Base-by-base conservation (phyloP, 2,329 filamentous ascomycete genomes). In the Scedosporium apiospermum region DNA sequence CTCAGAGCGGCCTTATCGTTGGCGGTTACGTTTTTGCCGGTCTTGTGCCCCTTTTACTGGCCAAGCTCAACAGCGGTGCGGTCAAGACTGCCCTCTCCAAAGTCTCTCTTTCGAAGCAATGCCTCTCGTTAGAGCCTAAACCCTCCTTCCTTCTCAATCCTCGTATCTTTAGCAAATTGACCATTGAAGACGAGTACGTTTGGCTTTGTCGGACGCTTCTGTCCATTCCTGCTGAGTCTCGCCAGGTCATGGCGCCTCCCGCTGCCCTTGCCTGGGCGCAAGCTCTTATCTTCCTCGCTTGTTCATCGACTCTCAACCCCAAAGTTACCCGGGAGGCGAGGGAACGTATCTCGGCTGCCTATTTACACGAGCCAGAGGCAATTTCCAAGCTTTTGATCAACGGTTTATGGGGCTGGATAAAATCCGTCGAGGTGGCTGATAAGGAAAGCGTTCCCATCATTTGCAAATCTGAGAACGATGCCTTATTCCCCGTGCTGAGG, bases 111-210 rank as follows among this genome's bases (percentile, higher is more conserved):
- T 73, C 82, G 26, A 83, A 86, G 59, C 86, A 91, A 68, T 85
- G 85, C 10, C 79, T 96, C 64, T 80, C 81, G 1, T 73, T 87
- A 44, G 86, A 88, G n/a, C 87, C 90, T 0, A 96, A 96, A 72
- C 87, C 90, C 14, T 96, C 93, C 0, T 95, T 96, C 72, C 78
- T 98, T 21, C 80, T 98, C 5, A 96, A 90, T 69, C 83, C 89
- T 41, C 88, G 90, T 65, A 85, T 96, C 4, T 98, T 95, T 74
- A 87, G 88, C 44, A 97, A 96, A 71, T 70, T 96, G 26, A 80
- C 82, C 2, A 76, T 80, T 0, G 86, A 88, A 63, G 89, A 93
- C 61, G 95, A 99, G 68, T 78, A 92, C 21, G 79, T 78, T 62
- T 97, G 95, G 90, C 82, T 90, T 60, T 78, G 87, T 51, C 84